Evolutionary conservation across 345 rosid genomes (phyloP).

Genomic region (Raphanus raphanistrum): DNA sequence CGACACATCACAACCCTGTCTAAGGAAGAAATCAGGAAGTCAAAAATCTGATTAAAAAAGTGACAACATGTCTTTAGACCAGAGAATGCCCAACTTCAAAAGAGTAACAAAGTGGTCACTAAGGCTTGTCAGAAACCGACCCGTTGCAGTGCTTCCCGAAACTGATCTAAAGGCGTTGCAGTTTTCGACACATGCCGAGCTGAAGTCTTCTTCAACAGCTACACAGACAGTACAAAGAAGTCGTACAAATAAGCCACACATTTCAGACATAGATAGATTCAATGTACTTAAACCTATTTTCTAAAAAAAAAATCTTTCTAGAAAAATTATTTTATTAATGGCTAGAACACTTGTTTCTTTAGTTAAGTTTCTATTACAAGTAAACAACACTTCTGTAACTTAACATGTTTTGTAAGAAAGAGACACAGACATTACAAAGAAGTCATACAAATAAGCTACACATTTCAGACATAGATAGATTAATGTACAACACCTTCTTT

Average conservation of each 20-base stretch:
- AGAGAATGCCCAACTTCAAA: constrained; percentile 3
- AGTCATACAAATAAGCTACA: constrained; percentile 16
- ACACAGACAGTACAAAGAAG: constrained; percentile 46
- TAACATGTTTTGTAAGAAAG: no score
- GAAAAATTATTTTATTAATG: no score
- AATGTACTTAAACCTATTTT: no score
- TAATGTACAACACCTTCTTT: not conserved
- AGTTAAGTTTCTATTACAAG: no score
- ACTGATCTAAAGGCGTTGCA: constrained; percentile 68
- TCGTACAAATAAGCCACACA: constrained; percentile 13
- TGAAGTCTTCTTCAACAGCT: constrained; percentile 75
- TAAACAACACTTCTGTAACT: no score
- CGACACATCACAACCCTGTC: constrained; percentile 90
- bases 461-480: constrained; percentile 8
- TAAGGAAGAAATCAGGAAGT: constrained; percentile 39
- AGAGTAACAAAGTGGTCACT: not conserved
- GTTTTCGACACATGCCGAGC: constrained; percentile 68
- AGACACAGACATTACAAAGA: constrained; percentile 46
- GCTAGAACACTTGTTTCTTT: no score
- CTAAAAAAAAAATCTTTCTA: no score
- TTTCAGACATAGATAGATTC: constrained; percentile 10
- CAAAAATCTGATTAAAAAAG: constrained; percentile 9
- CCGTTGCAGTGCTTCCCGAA: constrained; percentile 67
- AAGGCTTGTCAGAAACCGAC: constrained; percentile 43
- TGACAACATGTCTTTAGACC: not conserved